These are phyloP conservation scores for Podospora comata DNA, from an alignment of 495 filamentous ascomycete genomes.

Conservation along the genomic window DNA sequence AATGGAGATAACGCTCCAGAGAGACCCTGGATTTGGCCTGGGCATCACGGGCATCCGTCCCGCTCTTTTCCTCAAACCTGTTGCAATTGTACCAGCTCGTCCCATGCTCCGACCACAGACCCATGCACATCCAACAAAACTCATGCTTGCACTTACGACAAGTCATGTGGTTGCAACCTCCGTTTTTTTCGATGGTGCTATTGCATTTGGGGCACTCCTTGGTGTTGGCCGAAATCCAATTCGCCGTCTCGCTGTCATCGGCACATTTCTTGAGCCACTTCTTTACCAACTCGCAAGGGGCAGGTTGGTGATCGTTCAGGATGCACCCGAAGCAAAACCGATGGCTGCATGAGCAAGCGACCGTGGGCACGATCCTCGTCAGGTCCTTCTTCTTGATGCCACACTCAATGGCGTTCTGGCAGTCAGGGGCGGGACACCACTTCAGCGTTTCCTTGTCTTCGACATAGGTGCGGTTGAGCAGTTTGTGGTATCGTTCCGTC, in stretches of 20 bases:
- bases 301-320: slow-evolving; percentile 87
- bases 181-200: slow-evolving; percentile 98
- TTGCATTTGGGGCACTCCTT: slow-evolving; percentile 96
- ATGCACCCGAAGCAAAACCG: slow-evolving; percentile 96
- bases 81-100: slow-evolving; percentile 99
- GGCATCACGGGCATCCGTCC: slow-evolving; percentile 79
- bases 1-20: slow-evolving; percentile 91
- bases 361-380: slow-evolving; percentile 79
- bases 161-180: slow-evolving; percentile 99
- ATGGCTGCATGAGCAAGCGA: slow-evolving; percentile 77
- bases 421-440: slow-evolving; percentile 97
- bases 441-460: slow-evolving; percentile 92
- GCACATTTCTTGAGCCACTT: slow-evolving; percentile 98
- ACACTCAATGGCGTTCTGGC: slow-evolving; percentile 88
- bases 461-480: slow-evolving; percentile 91
- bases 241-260: slow-evolving; percentile 96
- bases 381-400: slow-evolving; percentile 80
- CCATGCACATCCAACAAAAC: slow-evolving; percentile 99
- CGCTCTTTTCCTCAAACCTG: slow-evolving; percentile 92
- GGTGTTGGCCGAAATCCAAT: slow-evolving; percentile 99
- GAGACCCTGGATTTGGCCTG: slow-evolving; percentile 88
- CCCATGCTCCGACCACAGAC: slow-evolving; percentile 94
- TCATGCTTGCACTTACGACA: slow-evolving; percentile 98
- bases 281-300: slow-evolving; percentile 88
- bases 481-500: slow-evolving; percentile 72